A percentile compares a stretch with the other conserved stretches of the same genome.
These are phyloP conservation scores for Arachis stenosperma DNA, from an alignment of 306 rosid species.

Conservation along the genomic window DNA sequence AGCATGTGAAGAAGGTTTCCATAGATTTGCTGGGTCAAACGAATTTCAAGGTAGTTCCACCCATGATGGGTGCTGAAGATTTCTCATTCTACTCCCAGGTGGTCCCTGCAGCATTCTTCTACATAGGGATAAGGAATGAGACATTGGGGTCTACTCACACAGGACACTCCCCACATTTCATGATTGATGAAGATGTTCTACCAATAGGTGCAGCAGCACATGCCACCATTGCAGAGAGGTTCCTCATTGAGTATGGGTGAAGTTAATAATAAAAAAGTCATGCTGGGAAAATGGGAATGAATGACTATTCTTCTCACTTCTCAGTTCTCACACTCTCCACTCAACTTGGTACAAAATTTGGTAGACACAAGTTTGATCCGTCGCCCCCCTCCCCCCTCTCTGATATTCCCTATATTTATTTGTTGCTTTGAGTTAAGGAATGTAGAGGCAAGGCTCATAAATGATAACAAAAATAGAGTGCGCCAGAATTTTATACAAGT, in stretches of 20 bases:
- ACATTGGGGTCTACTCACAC: constrained; percentile 88
- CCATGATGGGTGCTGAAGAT: constrained; percentile 98
- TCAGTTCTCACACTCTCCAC: not conserved
- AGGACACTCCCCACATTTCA: constrained; percentile 88
- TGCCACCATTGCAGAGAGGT: constrained; percentile 90
- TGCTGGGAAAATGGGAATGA: not conserved
- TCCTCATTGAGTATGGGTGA: constrained; percentile 62
- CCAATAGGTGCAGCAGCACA: constrained; percentile 83
- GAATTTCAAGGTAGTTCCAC: constrained; percentile 80
- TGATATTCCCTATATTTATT: constrained; percentile 26
- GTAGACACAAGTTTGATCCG: constrained; percentile 12
- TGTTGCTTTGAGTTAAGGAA: constrained; percentile 33
- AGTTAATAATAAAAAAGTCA: not conserved
- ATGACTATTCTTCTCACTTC: not conserved
- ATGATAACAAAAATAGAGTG: not conserved
- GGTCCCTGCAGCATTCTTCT: constrained; percentile 79
- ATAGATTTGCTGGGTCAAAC: constrained; percentile 63
- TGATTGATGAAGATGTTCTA: constrained; percentile 84
- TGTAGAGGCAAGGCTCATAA: constrained; percentile 25
- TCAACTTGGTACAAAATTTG: constrained; percentile 37
- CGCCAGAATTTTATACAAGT: constrained; percentile 4
- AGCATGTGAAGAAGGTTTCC: constrained; percentile 87
- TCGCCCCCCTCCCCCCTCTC: constrained; percentile 4
- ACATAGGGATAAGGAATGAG: constrained; percentile 83
- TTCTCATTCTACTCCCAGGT: constrained; percentile 78